Evolutionary conservation across 2,329 filamentous ascomycete species (phyloP).

Genomic region (Meredithiella fracta): DNA sequence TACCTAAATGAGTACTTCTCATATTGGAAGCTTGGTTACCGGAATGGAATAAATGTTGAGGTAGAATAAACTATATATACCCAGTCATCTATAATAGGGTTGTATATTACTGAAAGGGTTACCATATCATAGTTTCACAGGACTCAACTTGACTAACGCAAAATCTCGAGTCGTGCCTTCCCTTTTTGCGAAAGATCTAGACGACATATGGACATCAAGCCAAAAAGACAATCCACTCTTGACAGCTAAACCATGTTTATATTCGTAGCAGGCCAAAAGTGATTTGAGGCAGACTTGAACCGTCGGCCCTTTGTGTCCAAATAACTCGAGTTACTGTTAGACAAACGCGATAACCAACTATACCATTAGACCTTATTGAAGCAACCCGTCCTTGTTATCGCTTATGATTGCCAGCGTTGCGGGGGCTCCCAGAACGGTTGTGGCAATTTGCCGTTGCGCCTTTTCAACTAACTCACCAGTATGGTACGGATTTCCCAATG

Average conservation of each 20-base stretch:
- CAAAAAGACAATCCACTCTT: background rate
- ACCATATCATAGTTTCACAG: background rate
- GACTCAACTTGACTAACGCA: conserved; percentile 1
- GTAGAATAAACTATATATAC: background rate
- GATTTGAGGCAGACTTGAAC: background rate
- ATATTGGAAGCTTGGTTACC: no score
- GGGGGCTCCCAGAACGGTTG: no score
- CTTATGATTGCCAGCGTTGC: no score
- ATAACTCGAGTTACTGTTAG: background rate
- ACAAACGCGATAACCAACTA: background rate
- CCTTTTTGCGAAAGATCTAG: background rate
- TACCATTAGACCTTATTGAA: background rate
- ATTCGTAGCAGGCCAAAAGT: background rate
- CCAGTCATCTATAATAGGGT: no score
- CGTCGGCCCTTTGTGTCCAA: background rate
- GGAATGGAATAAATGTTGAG: background rate
- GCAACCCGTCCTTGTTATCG: background rate
- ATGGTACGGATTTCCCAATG: no score
- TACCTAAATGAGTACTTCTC: background rate
- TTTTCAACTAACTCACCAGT: no score
- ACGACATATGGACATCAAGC: background rate
- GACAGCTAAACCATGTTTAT: background rate
- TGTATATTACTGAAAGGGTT: background rate
- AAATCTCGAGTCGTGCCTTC: background rate
- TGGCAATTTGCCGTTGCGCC: no score